Evolutionary conservation across 2,329 filamentous ascomycete species (phyloP), one percentile per base, ranked within the genome.

Genomic region (Pseudovirgaria hyperparasitica): DNA sequence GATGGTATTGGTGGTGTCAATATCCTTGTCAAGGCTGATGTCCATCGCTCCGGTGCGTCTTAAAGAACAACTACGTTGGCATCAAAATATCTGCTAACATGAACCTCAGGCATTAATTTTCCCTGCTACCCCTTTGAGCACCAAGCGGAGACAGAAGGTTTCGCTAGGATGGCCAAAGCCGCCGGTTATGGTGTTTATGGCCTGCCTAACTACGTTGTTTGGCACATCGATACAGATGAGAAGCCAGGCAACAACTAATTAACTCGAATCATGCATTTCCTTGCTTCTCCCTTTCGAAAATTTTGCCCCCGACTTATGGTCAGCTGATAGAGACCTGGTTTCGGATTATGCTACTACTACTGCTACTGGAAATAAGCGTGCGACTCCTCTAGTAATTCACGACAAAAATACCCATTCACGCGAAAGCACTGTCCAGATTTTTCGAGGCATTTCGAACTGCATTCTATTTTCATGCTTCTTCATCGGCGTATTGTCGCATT

Each of bases 1-100:
- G 90, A 98, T 50, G 90, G 87, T 35, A 85, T 98, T 54, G 90
- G 90, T 38, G 90, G 90, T 43, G 90, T 98, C 36, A 96, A 87
- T 55, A 94, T 98, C 45, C 63, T 98, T 23, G 90, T 98, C 40
- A 98, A 98, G 63, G 90, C 85, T 5, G 87, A 98, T 54, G 87
- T 98, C 8, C 90, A 98, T 57, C 74, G 90, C 60, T 84, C 87
- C 46, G 84, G 84, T 87, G 65, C 33, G 67, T 54, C 10, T 19
- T 12, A 6, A n/a, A n/a, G n/a, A n/a, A n/a, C n/a, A n/a, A n/a
- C n/a, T n/a, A n/a, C n/a, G n/a, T n/a, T n/a, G n/a, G n/a, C n/a
- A n/a, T n/a, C n/a, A n/a, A 9, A 10, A 24, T 14, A 12, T 9
- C 9, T 12, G 7, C n/a, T 13, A 12, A 18, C 10, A 15, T 5